Conservation (phyloP, 306 rosid genomes). For the Sicyos edulis region DNA sequence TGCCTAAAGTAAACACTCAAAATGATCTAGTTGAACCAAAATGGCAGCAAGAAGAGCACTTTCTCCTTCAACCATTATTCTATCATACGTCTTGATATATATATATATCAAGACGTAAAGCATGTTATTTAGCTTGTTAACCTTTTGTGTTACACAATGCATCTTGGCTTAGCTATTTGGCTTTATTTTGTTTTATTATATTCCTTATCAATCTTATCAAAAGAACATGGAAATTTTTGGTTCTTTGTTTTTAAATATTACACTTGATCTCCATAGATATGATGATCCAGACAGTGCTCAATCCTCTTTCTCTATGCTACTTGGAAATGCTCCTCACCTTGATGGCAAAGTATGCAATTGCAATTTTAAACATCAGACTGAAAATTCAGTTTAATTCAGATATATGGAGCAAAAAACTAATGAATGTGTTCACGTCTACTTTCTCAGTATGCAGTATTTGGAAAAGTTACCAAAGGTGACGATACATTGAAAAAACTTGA, state of each 20-base stretch:
- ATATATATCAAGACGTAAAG: not conserved
- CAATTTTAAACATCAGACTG: slow-evolving; percentile 15
- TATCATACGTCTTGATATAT: not conserved
- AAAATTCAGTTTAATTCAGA: slow-evolving; percentile 14
- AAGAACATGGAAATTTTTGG: not conserved
- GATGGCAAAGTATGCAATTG: slow-evolving; percentile 54
- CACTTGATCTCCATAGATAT: slow-evolving; percentile 37
- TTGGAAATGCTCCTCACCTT: slow-evolving; percentile 90
- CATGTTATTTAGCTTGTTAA: not conserved
- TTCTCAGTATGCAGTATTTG: slow-evolving; percentile 84
- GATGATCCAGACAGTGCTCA: slow-evolving; percentile 74
- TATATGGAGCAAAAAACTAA: slow-evolving; percentile 22
- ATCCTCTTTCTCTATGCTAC: slow-evolving; percentile 85
- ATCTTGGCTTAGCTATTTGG: not conserved
- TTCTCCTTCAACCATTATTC: not conserved
- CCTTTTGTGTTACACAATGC: not conserved
- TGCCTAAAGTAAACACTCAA: too few relatives aligned
- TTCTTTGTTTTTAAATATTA: not conserved
- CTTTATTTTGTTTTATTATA: not conserved
- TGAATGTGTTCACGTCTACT: slow-evolving; percentile 27
- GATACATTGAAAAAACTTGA: slow-evolving; percentile 71
- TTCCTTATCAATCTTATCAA: not conserved
- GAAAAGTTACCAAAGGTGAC: slow-evolving; percentile 88
- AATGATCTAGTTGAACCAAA: too few relatives aligned
- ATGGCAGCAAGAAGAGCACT: too few relatives aligned